Percentiles rank a stretch among this genome's conserved stretches.
Conservation (phyloP, 805 yeast species). For the Millerozyma acaciae region DNA sequence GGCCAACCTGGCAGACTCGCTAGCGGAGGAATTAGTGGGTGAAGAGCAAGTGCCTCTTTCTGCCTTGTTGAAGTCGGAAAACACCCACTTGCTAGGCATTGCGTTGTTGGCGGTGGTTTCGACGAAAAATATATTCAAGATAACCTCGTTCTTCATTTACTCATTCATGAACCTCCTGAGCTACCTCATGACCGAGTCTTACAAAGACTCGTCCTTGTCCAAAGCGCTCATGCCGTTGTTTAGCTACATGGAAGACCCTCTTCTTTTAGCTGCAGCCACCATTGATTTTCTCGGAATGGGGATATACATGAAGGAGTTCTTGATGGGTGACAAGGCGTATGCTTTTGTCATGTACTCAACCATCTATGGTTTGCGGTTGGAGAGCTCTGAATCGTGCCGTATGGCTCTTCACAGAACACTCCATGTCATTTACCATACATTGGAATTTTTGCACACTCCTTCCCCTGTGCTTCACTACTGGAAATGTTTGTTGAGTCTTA, state of each 20-base stretch:
- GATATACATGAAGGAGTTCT: slow-evolving; percentile 10
- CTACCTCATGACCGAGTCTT: slow-evolving; percentile 15
- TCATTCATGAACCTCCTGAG: slow-evolving; percentile 24
- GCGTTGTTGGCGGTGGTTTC: slow-evolving; percentile 20
- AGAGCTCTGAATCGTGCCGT: slow-evolving; percentile 10
- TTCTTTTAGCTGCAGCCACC: slow-evolving; percentile 13
- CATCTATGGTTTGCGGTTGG: slow-evolving; percentile 10
- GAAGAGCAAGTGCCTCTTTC: slow-evolving; percentile 14
- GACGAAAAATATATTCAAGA: slow-evolving; percentile 15
- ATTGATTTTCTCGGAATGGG: slow-evolving; percentile 8
- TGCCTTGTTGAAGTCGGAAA: slow-evolving; percentile 24
- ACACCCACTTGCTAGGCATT: slow-evolving; percentile 21
- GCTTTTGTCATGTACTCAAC: slow-evolving; percentile 9
- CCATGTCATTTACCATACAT: background rate
- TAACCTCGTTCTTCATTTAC: slow-evolving; percentile 24
- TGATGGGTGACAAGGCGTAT: slow-evolving; percentile 1
- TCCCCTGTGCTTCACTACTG: background rate
- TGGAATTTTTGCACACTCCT: background rate
- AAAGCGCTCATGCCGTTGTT: slow-evolving; percentile 13
- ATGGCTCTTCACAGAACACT: slow-evolving; percentile 3
- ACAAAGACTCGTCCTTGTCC: slow-evolving; percentile 12
- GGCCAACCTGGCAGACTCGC: background rate
- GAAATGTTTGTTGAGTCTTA: too few species aligned
- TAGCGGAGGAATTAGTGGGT: background rate
- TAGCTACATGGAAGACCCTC: slow-evolving; percentile 13